Percentiles rank a stretch among this genome's conserved stretches.
phyloP scores from a whole-genome alignment of 2,329 filamentous ascomycete genomes.

The Seiridium cupressi region DNA sequence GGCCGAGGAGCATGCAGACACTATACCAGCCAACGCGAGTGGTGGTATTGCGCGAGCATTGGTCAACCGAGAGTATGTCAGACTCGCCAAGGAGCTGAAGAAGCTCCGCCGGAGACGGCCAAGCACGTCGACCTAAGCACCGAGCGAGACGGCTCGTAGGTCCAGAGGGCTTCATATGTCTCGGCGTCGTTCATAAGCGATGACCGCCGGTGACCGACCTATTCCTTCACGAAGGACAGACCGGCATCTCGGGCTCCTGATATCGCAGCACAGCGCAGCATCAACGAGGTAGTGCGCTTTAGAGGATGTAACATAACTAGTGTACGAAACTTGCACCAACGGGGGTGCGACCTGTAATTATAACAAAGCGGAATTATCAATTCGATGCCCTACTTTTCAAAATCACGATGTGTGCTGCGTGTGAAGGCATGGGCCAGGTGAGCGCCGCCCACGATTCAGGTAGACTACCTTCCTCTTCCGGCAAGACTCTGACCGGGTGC shows the following conservation, averaged over 20 bases:
- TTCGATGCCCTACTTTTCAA: not conserved
- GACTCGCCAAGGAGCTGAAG: constrained; percentile 20
- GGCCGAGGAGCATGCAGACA: constrained; percentile 33
- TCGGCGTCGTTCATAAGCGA: not conserved
- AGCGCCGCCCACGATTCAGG: too few species aligned
- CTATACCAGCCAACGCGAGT: constrained; percentile 16
- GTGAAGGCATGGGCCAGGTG: too few species aligned
- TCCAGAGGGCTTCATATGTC: not conserved
- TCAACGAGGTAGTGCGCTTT: not conserved
- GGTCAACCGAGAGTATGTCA: constrained; percentile 29
- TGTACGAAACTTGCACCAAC: not conserved
- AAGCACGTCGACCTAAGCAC: not conserved
- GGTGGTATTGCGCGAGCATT: constrained; percentile 6
- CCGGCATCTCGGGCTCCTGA: not conserved
- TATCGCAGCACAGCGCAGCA: not conserved
- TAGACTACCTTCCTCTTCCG: not conserved
- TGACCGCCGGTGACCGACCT: constrained; percentile 1
- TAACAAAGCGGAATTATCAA: too few species aligned
- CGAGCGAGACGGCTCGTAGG: not conserved
- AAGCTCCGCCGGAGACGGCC: not conserved
- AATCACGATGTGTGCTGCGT: not conserved
- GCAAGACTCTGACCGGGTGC: not conserved
- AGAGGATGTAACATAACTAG: constrained; percentile 1
- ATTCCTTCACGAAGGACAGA: not conserved
- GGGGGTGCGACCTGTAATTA: not conserved